Conservation (phyloP, 148 eudicot species). For the Fagopyrum homotropicum region DNA sequence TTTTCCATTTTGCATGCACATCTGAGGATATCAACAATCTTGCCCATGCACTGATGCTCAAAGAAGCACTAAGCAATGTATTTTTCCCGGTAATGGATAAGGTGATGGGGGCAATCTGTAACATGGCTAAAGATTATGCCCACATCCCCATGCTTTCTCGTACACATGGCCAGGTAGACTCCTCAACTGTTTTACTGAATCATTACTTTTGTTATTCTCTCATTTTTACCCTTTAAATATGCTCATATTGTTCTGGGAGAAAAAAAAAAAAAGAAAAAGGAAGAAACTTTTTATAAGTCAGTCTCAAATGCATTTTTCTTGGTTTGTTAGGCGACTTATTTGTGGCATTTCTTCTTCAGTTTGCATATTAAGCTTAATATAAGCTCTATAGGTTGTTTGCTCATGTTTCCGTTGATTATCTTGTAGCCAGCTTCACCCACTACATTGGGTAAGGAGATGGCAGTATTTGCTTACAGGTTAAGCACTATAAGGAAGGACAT, state of each 20-base stretch:
- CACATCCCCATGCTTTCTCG: constrained; percentile 84
- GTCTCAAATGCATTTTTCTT: background rate
- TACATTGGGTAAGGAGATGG: constrained; percentile 88
- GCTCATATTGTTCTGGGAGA: background rate
- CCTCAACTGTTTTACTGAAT: background rate
- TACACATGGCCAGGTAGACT: constrained; percentile 90
- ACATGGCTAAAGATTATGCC: constrained; percentile 61
- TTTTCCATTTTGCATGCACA: constrained; percentile 97
- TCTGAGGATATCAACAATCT: constrained; percentile 97
- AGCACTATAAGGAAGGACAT: constrained; percentile 53
- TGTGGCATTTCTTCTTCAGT: constrained; percentile 9
- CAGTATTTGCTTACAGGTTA: constrained; percentile 69
- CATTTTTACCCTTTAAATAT: background rate
- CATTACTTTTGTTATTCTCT: background rate
- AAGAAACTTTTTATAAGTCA: background rate
- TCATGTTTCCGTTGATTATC: background rate
- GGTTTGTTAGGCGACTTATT: background rate
- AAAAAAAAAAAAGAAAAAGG: background rate
- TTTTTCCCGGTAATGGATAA: constrained; percentile 64
- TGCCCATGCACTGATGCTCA: constrained; percentile 89
- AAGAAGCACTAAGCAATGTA: constrained; percentile 53
- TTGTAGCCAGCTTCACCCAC: constrained; percentile 96
- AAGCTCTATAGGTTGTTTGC: background rate
- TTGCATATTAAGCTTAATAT: background rate
- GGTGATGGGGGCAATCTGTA: constrained; percentile 45